These are phyloP conservation scores for Gossypium mustelinum DNA, from an alignment of 345 rosid species.

Conservation along the genomic window DNA sequence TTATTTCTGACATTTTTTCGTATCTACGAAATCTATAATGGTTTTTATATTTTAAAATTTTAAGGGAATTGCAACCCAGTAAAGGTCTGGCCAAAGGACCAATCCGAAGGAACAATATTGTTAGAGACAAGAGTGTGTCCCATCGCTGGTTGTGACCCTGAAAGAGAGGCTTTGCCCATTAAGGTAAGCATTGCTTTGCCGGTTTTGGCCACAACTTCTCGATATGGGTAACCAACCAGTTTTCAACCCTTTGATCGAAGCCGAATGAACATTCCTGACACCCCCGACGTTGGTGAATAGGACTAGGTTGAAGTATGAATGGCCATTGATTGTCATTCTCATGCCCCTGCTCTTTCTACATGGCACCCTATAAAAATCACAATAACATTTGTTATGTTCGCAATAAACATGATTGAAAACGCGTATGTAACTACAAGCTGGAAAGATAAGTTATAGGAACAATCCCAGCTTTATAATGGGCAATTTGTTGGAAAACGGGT, in stretches of 20 bases:
- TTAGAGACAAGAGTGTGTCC: conserved; percentile 36
- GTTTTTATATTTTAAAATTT: not conserved
- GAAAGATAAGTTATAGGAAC: conserved; percentile 42
- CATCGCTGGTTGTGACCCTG: conserved; percentile 45
- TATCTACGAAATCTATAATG: no score
- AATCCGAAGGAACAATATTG: conserved; percentile 38
- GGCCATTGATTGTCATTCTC: conserved; percentile 55
- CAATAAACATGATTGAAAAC: not conserved
- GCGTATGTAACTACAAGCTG: not conserved
- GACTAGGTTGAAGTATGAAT: conserved; percentile 53
- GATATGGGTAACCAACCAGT: conserved; percentile 52
- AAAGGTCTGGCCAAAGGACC: conserved; percentile 59
- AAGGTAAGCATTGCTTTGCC: conserved; percentile 48
- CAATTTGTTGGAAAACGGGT: conserved; percentile 51
- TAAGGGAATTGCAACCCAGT: conserved; percentile 38
- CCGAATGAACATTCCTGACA: conserved; percentile 46
- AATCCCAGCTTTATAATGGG: conserved; percentile 54
- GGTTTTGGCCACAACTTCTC: conserved; percentile 63
- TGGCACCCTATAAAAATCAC: conserved; percentile 37
- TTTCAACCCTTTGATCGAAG: conserved; percentile 49
- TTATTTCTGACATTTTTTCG: no score
- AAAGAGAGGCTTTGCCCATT: conserved; percentile 52
- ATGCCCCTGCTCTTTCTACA: conserved; percentile 52
- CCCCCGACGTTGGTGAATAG: conserved; percentile 60
- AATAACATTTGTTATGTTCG: no score